Conservation (phyloP, 306 rosid genomes). For the Vigna trinervia region DNA sequence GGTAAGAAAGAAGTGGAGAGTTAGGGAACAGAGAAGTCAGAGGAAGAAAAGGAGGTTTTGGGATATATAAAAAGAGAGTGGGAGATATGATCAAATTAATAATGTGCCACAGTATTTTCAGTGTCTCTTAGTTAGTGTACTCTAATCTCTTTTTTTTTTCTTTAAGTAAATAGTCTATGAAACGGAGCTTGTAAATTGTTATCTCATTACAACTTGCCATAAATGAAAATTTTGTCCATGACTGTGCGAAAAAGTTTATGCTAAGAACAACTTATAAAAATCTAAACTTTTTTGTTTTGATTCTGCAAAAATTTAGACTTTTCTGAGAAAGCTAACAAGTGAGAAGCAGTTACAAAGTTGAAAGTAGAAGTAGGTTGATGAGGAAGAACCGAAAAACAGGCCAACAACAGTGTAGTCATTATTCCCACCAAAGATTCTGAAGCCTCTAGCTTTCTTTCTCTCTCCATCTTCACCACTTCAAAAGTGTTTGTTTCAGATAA, state of each 20-base stretch:
- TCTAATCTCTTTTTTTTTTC: not conserved
- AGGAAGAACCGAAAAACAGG: slow-evolving; percentile 44
- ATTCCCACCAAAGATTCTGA: slow-evolving; percentile 58
- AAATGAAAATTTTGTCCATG: too few relatives aligned
- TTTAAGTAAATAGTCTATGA: not conserved
- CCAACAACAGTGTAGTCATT: slow-evolving; percentile 37
- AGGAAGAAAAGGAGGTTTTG: slow-evolving; percentile 48
- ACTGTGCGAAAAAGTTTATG: not conserved
- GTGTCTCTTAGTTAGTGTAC: slow-evolving; percentile 30
- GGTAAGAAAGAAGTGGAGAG: slow-evolving; percentile 53
- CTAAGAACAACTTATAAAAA: not conserved
- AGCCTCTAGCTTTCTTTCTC: slow-evolving; percentile 35
- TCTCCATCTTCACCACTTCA: slow-evolving; percentile 40
- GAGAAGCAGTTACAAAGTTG: slow-evolving; percentile 30
- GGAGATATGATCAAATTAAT: slow-evolving; percentile 38
- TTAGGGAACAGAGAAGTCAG: slow-evolving; percentile 56
- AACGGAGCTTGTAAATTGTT: not conserved
- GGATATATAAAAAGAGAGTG: slow-evolving; percentile 34
- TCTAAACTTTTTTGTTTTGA: not conserved
- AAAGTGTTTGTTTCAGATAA: slow-evolving; percentile 57
- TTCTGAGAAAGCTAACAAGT: slow-evolving; percentile 16
- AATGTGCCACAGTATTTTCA: slow-evolving; percentile 10
- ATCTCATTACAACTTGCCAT: too few relatives aligned
- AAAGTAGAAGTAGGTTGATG: slow-evolving; percentile 41
- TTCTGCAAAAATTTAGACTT: slow-evolving; percentile 37